These are phyloP conservation scores for Colletotrichum sojae DNA, from an alignment of 2,329 filamentous ascomycete genomes.

Conservation along the genomic window DNA sequence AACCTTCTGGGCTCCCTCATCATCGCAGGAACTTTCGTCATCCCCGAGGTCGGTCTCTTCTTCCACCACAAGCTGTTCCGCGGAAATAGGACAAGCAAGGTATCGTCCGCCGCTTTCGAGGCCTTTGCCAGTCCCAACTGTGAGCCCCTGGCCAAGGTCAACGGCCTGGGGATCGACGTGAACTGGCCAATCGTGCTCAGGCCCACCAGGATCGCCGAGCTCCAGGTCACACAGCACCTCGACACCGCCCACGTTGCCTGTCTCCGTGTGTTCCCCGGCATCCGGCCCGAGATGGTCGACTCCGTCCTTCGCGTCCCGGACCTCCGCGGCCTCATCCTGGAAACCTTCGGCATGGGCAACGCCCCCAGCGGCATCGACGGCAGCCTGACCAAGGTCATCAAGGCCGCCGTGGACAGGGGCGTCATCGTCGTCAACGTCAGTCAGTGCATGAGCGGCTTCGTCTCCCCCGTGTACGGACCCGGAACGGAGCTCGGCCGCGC, in stretches of 20 bases:
- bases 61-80: constrained; percentile 94
- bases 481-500: constrained; percentile 84
- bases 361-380: constrained; percentile 87
- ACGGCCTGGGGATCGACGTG: constrained; percentile 84
- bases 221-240: constrained; percentile 80
- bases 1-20: constrained; percentile 91
- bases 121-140: constrained; percentile 93
- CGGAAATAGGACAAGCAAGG: constrained; percentile 89
- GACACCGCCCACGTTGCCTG: constrained; percentile 93
- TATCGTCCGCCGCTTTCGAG: constrained; percentile 87
- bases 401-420: constrained; percentile 82
- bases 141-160: constrained; percentile 84
- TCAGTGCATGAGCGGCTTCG: constrained; percentile 85
- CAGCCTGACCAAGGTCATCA: constrained; percentile 82
- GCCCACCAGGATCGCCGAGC: constrained; percentile 80
- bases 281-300: constrained; percentile 94
- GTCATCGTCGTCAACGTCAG: constrained; percentile 93
- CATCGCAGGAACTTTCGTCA: constrained; percentile 91
- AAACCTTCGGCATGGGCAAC: constrained; percentile 95
- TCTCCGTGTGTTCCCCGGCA: constrained; percentile 90
- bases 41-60: constrained; percentile 93
- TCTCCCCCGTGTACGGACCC: constrained; percentile 83
- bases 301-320: constrained; percentile 83
- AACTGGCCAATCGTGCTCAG: constrained; percentile 84
- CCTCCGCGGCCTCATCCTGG: constrained; percentile 85